Evolutionary conservation across 331 rosid genomes (phyloP), one percentile per base, ranked within the genome.

Genomic region (Malus hybrid): DNA sequence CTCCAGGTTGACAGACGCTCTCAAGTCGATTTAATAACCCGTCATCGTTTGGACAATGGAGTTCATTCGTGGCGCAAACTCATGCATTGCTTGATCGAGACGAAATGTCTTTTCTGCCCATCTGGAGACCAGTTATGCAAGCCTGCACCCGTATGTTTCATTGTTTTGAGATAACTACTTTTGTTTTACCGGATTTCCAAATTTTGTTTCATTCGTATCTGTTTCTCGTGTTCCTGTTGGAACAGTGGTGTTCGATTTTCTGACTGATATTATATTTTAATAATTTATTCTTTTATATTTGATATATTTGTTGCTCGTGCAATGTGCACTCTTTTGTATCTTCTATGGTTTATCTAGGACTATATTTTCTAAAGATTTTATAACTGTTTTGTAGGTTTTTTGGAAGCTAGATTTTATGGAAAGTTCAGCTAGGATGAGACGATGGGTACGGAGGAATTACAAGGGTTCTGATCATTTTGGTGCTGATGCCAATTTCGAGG

Each of bases 371-470:
- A 18, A 61, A 67, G 64, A 46, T 27, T 14, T n/a, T 50, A 10
- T 27, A 11, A 19, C 39, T 74, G 52, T 64, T 74, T 64, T 72
- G 56, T 83, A 95, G 99, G 91, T 90, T 67, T 92, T 95, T 62
- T 95, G 99, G 99, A 95, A 92, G 88, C 96, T 95, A 55, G 99
- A 92, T 77, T 86, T 89, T 50, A 89, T 89, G 97, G 99, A 95
- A 88, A 95, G 87, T 87, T 90, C 97, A 79, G 86, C 93, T 10
- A 83, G 99, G 79, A 95, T 95, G 99, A 92, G 99, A 76, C 83
- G 72, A 70, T 90, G 90, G 76, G 73, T 95, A 85, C 88, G 86
- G 85, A 90, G 91, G 85, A 87, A 92, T 81, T 92, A 92, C 73
- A 81, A 65, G 72, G 98, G 99, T 66, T 90, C 92, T 66, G 96